phyloP scores from a whole-genome alignment of 176 grass and related monocot species.

The Carex scoparia region DNA sequence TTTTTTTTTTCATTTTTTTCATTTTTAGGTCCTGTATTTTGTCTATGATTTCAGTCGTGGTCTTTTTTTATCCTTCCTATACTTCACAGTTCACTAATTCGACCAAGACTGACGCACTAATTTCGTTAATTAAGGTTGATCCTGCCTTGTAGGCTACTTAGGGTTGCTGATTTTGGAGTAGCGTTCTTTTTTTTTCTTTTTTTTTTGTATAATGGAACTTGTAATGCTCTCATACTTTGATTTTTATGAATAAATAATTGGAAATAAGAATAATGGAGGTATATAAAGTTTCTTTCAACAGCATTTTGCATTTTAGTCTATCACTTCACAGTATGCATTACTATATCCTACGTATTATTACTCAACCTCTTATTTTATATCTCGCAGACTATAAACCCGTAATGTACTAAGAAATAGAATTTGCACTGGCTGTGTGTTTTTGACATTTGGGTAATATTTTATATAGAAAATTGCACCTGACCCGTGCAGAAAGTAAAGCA shows the following conservation, averaged over 20 bases:
- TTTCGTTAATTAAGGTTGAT: neutral
- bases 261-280: neutral
- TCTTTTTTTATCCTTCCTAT: neutral
- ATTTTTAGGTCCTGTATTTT: neutral
- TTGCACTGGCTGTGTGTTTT: neutral
- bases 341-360: neutral
- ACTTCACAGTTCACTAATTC: neutral
- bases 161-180: conserved; percentile 5
- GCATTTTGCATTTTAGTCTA: neutral
- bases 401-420: neutral
- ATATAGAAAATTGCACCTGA: neutral
- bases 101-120: neutral
- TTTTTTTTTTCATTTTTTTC: neutral
- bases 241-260: neutral
- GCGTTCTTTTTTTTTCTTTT: neutral
- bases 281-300: neutral
- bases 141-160: neutral
- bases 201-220: neutral
- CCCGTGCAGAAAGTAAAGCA: neutral
- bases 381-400: neutral
- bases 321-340: neutral
- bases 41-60: neutral
- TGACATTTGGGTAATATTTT: neutral
- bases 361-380: neutral
- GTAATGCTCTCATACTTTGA: neutral